Evolutionary conservation across 192 early-diverging fungal species (phyloP).

Genomic region (Backusella morwellensis): DNA sequence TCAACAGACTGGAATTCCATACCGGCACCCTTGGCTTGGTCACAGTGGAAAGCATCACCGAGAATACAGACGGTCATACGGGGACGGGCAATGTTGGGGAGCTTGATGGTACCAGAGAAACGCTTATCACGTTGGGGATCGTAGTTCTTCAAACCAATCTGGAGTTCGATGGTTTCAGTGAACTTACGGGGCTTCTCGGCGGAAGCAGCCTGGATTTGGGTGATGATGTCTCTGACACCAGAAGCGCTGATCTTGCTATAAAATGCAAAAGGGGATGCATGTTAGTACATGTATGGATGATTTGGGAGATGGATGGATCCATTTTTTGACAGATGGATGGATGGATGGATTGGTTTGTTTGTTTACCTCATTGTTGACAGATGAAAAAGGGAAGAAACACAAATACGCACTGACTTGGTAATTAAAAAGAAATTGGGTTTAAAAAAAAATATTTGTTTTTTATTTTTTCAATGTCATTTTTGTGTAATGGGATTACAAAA

Average conservation of each 20-base stretch:
- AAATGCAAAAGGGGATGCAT: constrained; percentile 25
- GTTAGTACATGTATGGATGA: background rate
- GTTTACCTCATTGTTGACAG: constrained; percentile 30
- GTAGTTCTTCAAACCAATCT: too few species aligned
- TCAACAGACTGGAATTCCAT: constrained; percentile 94
- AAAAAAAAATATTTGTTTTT: background rate
- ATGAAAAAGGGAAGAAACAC: constrained; percentile 17
- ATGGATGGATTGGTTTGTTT: constrained; percentile 17
- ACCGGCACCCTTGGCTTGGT: constrained; percentile 88
- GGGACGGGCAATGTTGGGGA: constrained; percentile 87
- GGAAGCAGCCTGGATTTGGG: too few species aligned
- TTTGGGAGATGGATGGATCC: constrained; percentile 24
- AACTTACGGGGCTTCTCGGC: too few species aligned
- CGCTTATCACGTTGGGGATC: too few species aligned
- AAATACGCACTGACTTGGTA: constrained; percentile 3
- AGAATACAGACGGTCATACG: constrained; percentile 94
- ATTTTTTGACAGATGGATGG: constrained; percentile 15
- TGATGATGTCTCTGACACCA: too few species aligned
- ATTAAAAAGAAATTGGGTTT: background rate
- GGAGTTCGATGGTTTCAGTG: too few species aligned
- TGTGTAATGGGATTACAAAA: background rate
- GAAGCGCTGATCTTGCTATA: too few species aligned
- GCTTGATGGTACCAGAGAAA: too few species aligned
- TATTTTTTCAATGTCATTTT: background rate
- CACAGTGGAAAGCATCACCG: constrained; percentile 95